Evolutionary conservation across 768 basidiomycete species (phyloP), one percentile per base, ranked within the genome.

Genomic region (Dacryopinax primogenitus): DNA sequence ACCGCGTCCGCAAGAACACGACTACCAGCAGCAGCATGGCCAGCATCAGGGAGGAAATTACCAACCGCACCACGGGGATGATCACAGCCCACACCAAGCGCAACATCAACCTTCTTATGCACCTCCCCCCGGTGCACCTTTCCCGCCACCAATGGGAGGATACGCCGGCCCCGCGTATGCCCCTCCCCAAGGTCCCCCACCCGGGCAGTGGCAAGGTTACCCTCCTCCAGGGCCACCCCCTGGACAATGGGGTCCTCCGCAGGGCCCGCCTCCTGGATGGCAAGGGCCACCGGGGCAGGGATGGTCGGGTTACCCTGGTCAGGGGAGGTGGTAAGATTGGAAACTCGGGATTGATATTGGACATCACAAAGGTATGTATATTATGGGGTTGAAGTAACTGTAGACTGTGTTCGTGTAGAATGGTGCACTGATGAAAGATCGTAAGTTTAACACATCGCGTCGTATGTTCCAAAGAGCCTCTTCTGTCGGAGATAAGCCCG

Each of bases 271-370:
- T 3, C 26, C 26, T 15, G 51, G 51, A 4, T 58, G 51, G 51
- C 51, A 58, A 30, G 26, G 51, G 11, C 51, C 51, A 11, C 51
- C 51, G 12, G 26, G 26, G 12, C 51, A 58, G 26, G 51, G 51
- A 21, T 58, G 51, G 51, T 58, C 51, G 13, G 51, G 51, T 3
- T 58, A 58, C 18, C 51, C 51, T 58, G 51, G 51, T 58, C 51
- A 58, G 67, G 51, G 51, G 21, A 47, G 45, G 45, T 47, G 45
- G 45, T 47, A 26, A 47, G n/a, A 11, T 75, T 78, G 1, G 36
- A 37, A 9, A 37, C 36, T 37, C 36, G 18, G 36, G n/a, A n/a
- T n/a, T n/a, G n/a, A n/a, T n/a, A n/a, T n/a, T n/a, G n/a, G n/a
- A n/a, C n/a, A n/a, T n/a, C n/a, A n/a, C n/a, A n/a, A n/a, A n/a